phyloP scores from a whole-genome alignment of 805 yeast species.

The Monosporozyma siamensis region DNA sequence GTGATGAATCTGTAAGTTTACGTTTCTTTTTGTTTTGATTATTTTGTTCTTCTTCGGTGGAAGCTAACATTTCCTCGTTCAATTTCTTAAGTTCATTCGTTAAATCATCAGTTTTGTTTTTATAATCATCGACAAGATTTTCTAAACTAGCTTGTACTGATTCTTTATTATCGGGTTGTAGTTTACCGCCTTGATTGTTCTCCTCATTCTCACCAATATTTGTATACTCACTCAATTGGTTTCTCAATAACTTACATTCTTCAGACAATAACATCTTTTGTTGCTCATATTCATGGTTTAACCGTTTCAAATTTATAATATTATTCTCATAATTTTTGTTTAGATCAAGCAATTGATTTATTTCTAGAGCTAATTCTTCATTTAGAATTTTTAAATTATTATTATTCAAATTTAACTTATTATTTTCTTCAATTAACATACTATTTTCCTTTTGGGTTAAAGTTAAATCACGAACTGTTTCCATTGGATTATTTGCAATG shows the following conservation, averaged over 20 bases:
- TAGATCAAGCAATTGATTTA: constrained; percentile 31
- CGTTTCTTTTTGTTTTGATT: constrained; percentile 21
- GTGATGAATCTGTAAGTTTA: constrained; percentile 19
- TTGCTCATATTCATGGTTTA: constrained; percentile 39
- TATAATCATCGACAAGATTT: constrained; percentile 46
- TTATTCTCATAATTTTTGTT: constrained; percentile 19
- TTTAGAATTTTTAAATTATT: constrained; percentile 22
- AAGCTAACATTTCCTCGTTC: constrained; percentile 20
- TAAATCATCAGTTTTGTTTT: constrained; percentile 39
- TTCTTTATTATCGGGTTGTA: constrained; percentile 10
- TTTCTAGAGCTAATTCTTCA: constrained; percentile 31
- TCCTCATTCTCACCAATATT: constrained; percentile 9
- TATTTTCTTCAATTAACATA: constrained; percentile 28
- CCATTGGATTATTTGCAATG: constrained; percentile 19
- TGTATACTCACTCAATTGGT: constrained; percentile 36
- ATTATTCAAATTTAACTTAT: constrained; percentile 19
- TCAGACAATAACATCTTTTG: constrained; percentile 44
- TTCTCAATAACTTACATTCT: constrained; percentile 50
- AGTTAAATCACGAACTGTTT: constrained; percentile 34
- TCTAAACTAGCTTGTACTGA: constrained; percentile 9
- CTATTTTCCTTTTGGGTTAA: constrained; percentile 34
- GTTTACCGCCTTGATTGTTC: constrained; percentile 8
- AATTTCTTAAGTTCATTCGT: constrained; percentile 32
- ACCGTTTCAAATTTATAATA: constrained; percentile 24
- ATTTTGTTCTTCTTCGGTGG: constrained; percentile 8